A percentile compares a stretch with the other conserved stretches of the same genome.
These are phyloP conservation scores for Coniella lustricola DNA, from an alignment of 2,329 filamentous ascomycete species.

Conservation along the genomic window DNA sequence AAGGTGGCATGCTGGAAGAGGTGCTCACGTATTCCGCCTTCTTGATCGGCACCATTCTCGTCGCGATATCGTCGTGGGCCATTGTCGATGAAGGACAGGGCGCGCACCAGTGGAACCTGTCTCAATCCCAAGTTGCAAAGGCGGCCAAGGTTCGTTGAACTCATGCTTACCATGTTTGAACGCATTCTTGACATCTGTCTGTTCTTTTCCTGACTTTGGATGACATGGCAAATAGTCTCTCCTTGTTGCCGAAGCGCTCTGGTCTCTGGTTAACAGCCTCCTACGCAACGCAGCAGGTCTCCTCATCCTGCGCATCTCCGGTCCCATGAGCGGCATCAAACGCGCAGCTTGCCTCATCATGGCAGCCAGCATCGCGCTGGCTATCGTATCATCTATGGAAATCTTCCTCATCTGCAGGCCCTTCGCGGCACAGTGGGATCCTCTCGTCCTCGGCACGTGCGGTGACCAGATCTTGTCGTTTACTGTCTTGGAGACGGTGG, in stretches of 20 bases:
- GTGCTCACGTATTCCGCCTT: not conserved
- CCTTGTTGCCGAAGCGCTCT: too few relatives aligned
- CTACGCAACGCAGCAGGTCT: too few relatives aligned
- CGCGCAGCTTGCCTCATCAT: not conserved
- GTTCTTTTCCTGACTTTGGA: not conserved
- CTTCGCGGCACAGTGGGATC: constrained; percentile 8
- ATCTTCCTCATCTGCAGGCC: constrained; percentile 3
- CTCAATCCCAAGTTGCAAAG: not conserved
- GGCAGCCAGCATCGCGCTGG: not conserved
- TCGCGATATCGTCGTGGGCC: not conserved
- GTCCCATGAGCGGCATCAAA: too few relatives aligned
- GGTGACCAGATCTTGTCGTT: constrained; percentile 6
- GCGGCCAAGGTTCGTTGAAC: constrained; percentile 4
- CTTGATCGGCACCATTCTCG: not conserved
- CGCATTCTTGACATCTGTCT: too few relatives aligned
- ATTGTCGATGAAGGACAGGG: constrained; percentile 7
- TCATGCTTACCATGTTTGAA: too few relatives aligned
- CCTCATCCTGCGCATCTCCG: too few relatives aligned
- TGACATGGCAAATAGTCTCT: too few relatives aligned
- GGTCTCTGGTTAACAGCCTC: too few relatives aligned
- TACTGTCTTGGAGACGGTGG: not conserved
- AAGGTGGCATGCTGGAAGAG: not conserved
- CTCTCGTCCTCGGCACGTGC: not conserved
- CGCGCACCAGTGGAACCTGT: not conserved
- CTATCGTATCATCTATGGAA: not conserved